phyloP scores from a whole-genome alignment of 2,329 filamentous ascomycete species.

The Chaetomium olivaceum region DNA sequence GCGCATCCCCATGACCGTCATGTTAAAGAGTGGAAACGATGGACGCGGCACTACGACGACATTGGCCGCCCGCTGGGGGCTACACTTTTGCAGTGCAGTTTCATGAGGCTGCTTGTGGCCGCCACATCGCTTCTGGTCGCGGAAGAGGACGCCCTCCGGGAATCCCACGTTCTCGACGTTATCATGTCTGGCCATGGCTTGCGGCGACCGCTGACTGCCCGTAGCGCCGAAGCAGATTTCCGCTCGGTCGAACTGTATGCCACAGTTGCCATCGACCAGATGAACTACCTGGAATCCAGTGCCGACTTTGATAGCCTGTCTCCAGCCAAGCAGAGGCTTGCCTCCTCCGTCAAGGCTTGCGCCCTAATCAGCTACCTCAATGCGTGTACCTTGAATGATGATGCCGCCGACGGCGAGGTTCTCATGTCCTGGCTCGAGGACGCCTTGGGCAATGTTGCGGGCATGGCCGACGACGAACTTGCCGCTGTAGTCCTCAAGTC shows the following conservation, averaged over 20 bases:
- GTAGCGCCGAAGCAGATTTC: conserved; percentile 53
- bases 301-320: conserved; percentile 89
- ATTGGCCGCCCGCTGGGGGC: conserved; percentile 81
- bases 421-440: conserved; percentile 86
- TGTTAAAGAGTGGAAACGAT: conserved; percentile 84
- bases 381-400: conserved; percentile 79
- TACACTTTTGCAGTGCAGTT: conserved; percentile 86
- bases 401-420: conserved; percentile 74
- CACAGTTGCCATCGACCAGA: conserved; percentile 75
- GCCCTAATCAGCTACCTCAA: conserved; percentile 82
- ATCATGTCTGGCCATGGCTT: conserved; percentile 62
- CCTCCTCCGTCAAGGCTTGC: conserved; percentile 81
- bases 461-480: conserved; percentile 78
- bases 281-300: conserved; percentile 82
- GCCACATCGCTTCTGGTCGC: conserved; percentile 72
- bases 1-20: conserved; percentile 64
- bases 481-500: conserved; percentile 77
- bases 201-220: conserved; percentile 45
- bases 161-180: conserved; percentile 70
- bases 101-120: conserved; percentile 80
- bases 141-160: conserved; percentile 59
- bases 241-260: conserved; percentile 64
- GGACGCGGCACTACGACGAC: conserved; percentile 78
- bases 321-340: conserved; percentile 80
- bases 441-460: conserved; percentile 72